phyloP scores from a whole-genome alignment of 208 protist species.

The Trypanosoma avium region DNA sequence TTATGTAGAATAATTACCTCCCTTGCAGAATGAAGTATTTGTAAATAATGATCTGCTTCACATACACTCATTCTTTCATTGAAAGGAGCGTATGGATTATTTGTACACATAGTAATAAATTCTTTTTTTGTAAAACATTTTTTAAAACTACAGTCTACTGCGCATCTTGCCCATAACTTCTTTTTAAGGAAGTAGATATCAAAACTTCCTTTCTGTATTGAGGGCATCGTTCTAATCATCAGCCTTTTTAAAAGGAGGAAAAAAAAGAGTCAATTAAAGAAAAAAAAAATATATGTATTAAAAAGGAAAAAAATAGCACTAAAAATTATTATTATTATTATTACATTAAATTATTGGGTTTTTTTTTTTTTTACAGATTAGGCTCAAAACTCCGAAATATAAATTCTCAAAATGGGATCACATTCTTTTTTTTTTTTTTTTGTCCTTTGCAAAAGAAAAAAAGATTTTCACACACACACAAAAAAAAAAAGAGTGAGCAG shows the following conservation, averaged over 20 bases:
- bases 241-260: not conserved
- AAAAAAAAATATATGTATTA: no score
- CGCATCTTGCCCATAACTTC: slow-evolving; percentile 22
- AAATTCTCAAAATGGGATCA: slow-evolving; percentile 1
- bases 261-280: not conserved
- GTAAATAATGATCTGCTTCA: slow-evolving; percentile 47
- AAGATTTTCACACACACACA: slow-evolving; percentile 1
- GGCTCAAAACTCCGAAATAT: no score
- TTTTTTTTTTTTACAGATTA: not conserved
- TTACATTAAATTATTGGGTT: no score
- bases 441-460: slow-evolving; percentile 12
- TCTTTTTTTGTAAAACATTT: slow-evolving; percentile 19
- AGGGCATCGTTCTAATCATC: slow-evolving; percentile 9
- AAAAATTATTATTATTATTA: not conserved
- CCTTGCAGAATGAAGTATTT: slow-evolving; percentile 36
- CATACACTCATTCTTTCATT: slow-evolving; percentile 38
- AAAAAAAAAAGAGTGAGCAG: slow-evolving; percentile 4
- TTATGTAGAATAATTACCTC: slow-evolving; percentile 33
- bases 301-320: not conserved
- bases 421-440: no score
- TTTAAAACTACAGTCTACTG: slow-evolving; percentile 21
- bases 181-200: slow-evolving; percentile 18
- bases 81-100: slow-evolving; percentile 29
- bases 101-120: slow-evolving; percentile 47
- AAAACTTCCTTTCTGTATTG: not conserved